phyloP scores from a whole-genome alignment of 2,329 filamentous ascomycete genomes.

The Claviceps quebecensis region DNA sequence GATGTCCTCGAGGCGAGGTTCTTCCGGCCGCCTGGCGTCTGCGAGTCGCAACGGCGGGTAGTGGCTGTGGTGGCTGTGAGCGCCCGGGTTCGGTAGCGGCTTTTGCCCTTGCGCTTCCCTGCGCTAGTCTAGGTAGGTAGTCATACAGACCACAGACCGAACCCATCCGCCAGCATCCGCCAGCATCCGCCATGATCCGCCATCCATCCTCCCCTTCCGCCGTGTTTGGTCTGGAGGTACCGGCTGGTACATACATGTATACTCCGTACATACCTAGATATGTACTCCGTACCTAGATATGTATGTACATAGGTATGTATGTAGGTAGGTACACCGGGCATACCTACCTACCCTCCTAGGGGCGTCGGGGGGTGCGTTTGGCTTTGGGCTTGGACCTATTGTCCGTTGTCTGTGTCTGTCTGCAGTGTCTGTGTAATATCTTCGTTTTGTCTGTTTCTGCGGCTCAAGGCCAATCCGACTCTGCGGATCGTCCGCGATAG shows the following conservation, averaged over 20 bases:
- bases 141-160: slow-evolving; percentile 5
- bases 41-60: neutral
- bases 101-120: slow-evolving; percentile 6
- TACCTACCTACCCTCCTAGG: no score
- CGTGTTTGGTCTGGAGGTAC: neutral
- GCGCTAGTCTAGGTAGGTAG: slow-evolving; percentile 3
- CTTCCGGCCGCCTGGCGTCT: neutral
- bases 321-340: no score
- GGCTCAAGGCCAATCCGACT: slow-evolving; percentile 4
- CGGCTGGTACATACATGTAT: neutral
- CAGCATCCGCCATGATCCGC: neutral
- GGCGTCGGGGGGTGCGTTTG: neutral
- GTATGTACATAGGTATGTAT: no score
- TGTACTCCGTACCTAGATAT: no score
- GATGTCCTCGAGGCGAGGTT: neutral
- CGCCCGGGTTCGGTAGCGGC: slow-evolving; percentile 5
- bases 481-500: slow-evolving; percentile 2
- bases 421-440: neutral
- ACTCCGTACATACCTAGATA: no score
- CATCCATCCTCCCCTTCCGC: neutral
- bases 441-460: neutral
- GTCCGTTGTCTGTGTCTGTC: neutral
- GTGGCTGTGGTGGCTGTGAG: neutral
- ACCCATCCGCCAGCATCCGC: slow-evolving; percentile 1
- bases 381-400: neutral